Evolutionary conservation across 306 rosid genomes (phyloP), one percentile per base, ranked within the genome.

Genomic region (Cucurbita moschata): DNA sequence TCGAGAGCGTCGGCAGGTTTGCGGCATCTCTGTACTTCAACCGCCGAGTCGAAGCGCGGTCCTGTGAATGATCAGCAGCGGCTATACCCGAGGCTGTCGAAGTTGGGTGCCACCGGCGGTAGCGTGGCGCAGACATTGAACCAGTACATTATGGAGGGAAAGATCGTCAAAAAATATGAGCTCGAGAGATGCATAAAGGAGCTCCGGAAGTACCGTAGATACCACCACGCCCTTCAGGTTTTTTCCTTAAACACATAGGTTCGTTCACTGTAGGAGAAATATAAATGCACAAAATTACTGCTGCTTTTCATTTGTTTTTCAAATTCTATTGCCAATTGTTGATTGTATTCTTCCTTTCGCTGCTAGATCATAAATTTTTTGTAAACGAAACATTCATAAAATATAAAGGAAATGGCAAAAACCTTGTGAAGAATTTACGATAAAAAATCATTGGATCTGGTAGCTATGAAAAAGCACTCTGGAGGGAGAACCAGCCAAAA

Each of bases 141-240:
- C 71, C 77, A 82, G 82, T 86, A 85, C 75, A 54, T 91, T 42
- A 75, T 78, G 83, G 85, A 87, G 73, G 96, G 95, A 13, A 81
- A 79, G 62, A 72, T 75, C 82, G 44, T 89, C 21, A 55, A 62
- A 70, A 94, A 86, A 76, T 0, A 1, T 1, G 84, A 85, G 38
- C 95, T 91, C 38, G 81, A 52, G 6, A 21, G 43, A 3, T 86
- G 87, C 83, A 67, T 85, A 60, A 77, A 63, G 77, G 82, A 80
- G 87, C 97, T 91, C 64, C 87, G 96, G 68, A 84, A 81, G 82
- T 86, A 85, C 78, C 68, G 81, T 37, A 69, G 30, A 72, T 84
- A 77, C 78, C 72, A 80, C 23, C 83, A 77, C 30, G 90, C 97
- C 38, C 89, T 91, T 16, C 84, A 94, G 97, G 99, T 88, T 70